Percentiles rank a stretch among this genome's conserved stretches.
Conservation (phyloP, 805 yeast genomes). For the Sungouiella thailandica region DNA sequence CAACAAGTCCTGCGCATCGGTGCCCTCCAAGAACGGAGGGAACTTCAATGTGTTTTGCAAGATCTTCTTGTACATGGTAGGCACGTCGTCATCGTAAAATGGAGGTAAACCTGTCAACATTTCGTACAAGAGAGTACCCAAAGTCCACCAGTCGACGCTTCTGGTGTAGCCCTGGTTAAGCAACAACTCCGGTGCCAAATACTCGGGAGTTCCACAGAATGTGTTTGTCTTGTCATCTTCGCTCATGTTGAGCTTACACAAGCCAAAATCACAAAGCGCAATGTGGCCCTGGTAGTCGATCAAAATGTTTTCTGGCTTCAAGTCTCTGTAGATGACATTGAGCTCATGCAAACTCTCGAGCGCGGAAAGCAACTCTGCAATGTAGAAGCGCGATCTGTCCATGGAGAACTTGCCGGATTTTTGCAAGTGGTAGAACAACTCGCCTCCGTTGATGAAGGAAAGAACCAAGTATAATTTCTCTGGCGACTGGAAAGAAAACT, state of each 20-base stretch:
- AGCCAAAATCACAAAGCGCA: conserved; percentile 94
- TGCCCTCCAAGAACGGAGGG: conserved; percentile 77
- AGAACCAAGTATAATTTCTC: conserved; percentile 87
- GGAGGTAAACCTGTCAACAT: conserved; percentile 98
- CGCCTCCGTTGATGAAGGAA: conserved; percentile 96
- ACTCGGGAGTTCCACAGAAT: conserved; percentile 98
- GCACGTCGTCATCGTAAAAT: conserved; percentile 89
- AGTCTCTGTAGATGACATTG: conserved; percentile 91
- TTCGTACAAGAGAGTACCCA: conserved; percentile 89
- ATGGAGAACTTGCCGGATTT: conserved; percentile 83
- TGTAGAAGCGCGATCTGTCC: conserved; percentile 86
- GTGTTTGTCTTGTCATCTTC: conserved; percentile 84
- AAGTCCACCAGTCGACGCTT: conserved; percentile 98
- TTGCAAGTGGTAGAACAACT: conserved; percentile 89
- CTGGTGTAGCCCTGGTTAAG: conserved; percentile 92
- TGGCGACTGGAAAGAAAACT: conserved; percentile 95
- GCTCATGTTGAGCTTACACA: conserved; percentile 93
- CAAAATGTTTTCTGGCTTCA: conserved; percentile 93
- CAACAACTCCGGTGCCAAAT: conserved; percentile 89
- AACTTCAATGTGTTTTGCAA: conserved; percentile 83
- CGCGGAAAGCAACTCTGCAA: conserved; percentile 91
- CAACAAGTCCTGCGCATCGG: conserved; percentile 78
- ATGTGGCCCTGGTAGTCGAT: conserved; percentile 96
- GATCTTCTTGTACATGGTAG: conserved; percentile 91
- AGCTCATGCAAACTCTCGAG: conserved; percentile 85